Base-by-base conservation (phyloP, 306 rosid genomes). In the Malus sieversii region DNA sequence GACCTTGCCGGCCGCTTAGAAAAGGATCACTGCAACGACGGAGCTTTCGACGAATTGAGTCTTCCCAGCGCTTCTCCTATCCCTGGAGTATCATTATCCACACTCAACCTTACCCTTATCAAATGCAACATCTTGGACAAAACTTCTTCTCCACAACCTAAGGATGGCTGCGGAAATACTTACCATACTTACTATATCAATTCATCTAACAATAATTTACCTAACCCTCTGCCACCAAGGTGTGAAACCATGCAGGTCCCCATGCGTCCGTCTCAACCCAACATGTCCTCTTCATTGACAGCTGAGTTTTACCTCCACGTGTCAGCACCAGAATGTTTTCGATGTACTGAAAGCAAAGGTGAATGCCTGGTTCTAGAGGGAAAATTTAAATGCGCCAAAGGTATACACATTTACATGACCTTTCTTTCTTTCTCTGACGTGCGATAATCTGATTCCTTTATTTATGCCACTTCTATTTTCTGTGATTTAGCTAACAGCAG, bases 121-220 rank as follows among this genome's bases (percentile, higher is more conserved):
- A 44, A 61, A 42, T 73, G 77, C n/a, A 25, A 0, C 8, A 3
- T 0, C 25, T 0, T 5, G 0, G 2, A 25, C 18, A 46, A 13
- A 13, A 13, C 4, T 13, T 0, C 6, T 13, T 46, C 0, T 1
- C 2, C 6, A 13, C 6, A 0, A 13, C 6, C 0, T 0, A 13
- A 0, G 0, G 0, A 46, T 1, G 1, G 1, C n/a, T 73, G 69
- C 30, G 0, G 0, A 48, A 73, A 23, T 73, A 0, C 6, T 15
- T 2, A 0, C 1, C 4, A 15, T 40, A 33, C 38, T 59, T 73
- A 40, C 3, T 40, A 2, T 15, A 16, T 48, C 10, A 5, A 6
- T 9, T 1, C 38, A 33, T 33, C 38, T 33, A 33, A 33, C 38
- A 33, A 1, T 33, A 33, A 5, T 33, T 33, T 33, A 58, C 20